phyloP scores from a whole-genome alignment of 345 rosid genomes.

The Lepidium africanum region DNA sequence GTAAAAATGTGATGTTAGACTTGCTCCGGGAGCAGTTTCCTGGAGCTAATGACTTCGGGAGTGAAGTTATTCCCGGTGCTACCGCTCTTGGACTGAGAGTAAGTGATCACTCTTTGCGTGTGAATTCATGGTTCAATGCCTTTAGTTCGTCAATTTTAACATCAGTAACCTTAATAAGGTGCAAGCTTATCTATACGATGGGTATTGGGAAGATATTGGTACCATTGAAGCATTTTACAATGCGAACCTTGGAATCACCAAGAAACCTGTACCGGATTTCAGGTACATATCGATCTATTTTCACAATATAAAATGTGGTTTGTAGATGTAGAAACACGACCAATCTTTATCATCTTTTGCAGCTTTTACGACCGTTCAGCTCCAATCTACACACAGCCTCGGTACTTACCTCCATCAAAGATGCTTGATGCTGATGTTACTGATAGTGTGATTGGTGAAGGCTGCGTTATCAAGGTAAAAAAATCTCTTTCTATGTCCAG shows the following conservation, averaged over 20 bases:
- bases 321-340: neutral
- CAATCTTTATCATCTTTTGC: conserved; percentile 5
- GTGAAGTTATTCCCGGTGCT: conserved; percentile 98
- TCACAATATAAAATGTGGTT: neutral
- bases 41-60: conserved; percentile 96
- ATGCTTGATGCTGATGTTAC: conserved; percentile 99
- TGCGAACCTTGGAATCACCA: conserved; percentile 92
- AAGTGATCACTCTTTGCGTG: conserved; percentile 7
- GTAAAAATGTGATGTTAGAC: conserved; percentile 85
- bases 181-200: conserved; percentile 95
- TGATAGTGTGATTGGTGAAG: conserved; percentile 95
- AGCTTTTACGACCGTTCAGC: conserved; percentile 97
- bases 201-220: conserved; percentile 98
- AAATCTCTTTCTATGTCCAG: neutral
- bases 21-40: conserved; percentile 87
- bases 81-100: conserved; percentile 87
- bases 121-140: neutral
- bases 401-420: conserved; percentile 93
- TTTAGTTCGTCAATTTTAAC: neutral
- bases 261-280: conserved; percentile 96
- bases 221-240: conserved; percentile 95
- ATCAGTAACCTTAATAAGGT: conserved; percentile 37
- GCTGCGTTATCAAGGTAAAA: conserved; percentile 88
- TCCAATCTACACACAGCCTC: conserved; percentile 95
- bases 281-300: conserved; percentile 33